These are phyloP conservation scores for Thinopyrum obtusiflorum DNA, from an alignment of 202 grass and related monocot genomes.

Conservation along the genomic window DNA sequence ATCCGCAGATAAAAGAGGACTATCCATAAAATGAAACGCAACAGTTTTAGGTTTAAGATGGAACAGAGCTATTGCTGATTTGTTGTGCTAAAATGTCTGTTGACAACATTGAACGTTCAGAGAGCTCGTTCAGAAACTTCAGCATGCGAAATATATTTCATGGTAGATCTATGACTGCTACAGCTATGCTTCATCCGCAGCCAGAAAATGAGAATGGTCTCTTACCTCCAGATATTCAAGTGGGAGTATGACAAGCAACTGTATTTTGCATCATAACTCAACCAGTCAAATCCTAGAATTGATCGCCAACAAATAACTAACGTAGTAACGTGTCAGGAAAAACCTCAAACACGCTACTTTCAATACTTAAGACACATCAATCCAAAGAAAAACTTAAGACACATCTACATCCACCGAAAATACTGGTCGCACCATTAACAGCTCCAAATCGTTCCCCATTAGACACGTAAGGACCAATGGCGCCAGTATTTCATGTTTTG, in stretches of 20 bases:
- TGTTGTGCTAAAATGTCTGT: constrained; percentile 1
- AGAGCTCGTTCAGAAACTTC: constrained; percentile 5
- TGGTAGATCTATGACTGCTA: constrained; percentile 8
- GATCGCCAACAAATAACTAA: not conserved
- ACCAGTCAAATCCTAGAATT: constrained; percentile 16
- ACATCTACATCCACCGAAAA: constrained; percentile 16
- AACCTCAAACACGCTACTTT: not conserved
- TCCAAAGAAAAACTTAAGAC: too few relatives aligned
- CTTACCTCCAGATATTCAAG: not conserved
- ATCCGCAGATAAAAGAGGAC: too few relatives aligned
- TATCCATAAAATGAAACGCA: too few relatives aligned
- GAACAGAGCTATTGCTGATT: too few relatives aligned
- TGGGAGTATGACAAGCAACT: constrained; percentile 29
- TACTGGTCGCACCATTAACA: not conserved
- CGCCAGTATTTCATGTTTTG: not conserved
- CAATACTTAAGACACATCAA: constrained; percentile 1
- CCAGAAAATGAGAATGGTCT: not conserved
- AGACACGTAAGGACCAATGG: not conserved
- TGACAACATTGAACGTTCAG: not conserved
- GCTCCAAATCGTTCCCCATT: not conserved
- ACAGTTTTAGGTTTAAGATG: too few relatives aligned
- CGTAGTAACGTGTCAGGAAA: not conserved
- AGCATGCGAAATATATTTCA: not conserved
- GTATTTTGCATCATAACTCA: not conserved
- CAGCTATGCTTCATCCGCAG: not conserved